Base-by-base conservation (phyloP, 257 asterid species). In the Lycium ferocissimum region DNA sequence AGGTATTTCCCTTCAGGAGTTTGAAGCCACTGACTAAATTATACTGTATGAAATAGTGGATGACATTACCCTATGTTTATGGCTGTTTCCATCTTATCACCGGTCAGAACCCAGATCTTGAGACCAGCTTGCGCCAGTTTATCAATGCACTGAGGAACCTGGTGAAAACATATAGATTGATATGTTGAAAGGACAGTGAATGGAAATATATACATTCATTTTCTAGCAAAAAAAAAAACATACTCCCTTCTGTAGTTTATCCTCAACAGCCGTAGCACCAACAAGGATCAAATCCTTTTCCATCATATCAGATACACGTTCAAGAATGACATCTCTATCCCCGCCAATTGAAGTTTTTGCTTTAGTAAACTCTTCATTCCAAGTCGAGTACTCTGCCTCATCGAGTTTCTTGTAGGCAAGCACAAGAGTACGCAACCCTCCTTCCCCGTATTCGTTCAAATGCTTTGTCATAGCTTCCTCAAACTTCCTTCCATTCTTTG, bases 21-120 rank as follows among this genome's bases (percentile, higher is more conserved):
- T 56, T 58, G 35, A 14, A 15, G 54, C 22, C 22, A 26, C 20
- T 33, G 82, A 53, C 65, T 3, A 78, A 56, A 79, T 26, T 56
- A 40, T 22, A 26, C 33, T 26, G 33, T 26, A 35, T 33, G 35
- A 38, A 79, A 62, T 22, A 35, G 83, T 79, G 62, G 40, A 22
- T 40, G 22, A 17, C 20, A 26, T 79, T 20, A 96, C 99, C 99
- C 99, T 85, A 97, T 97, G 87, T 97, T 97, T 80, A 97, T 94
- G 85, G 99, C 99, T 82, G 99, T 97, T 93, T 97, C 99, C 99
- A 97, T 97, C 92, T 97, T 97, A 90, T 97, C 99, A 87, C 99
- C 99, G 33, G 99, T 97, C 90, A 97, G 91, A 87, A 97, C 99
- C 99, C 99, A 97, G 73, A 97, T 87, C 92, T 97, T 97, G 79